Conservation (phyloP, 345 rosid species). For the Hibiscus tridactylites region DNA sequence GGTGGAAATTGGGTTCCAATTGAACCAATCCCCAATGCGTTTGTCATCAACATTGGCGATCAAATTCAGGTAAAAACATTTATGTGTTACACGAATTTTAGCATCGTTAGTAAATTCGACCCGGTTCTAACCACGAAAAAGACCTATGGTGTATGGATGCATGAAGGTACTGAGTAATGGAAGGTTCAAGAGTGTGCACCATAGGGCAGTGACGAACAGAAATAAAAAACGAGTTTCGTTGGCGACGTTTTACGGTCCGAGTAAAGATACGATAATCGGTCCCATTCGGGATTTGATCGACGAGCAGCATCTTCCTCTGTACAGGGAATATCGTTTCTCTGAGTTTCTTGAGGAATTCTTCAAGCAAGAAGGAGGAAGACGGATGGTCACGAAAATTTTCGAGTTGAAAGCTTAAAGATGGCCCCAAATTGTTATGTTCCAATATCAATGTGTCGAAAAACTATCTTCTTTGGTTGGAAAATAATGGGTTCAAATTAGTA, state of each 20-base stretch:
- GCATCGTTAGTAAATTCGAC: too few species aligned
- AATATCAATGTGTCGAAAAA: too few species aligned
- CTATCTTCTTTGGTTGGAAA: too few species aligned
- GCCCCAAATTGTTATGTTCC: background rate
- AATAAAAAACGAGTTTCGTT: background rate
- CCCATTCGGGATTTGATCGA: constrained; percentile 14
- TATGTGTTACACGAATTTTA: too few species aligned
- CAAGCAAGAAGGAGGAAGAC: constrained; percentile 13
- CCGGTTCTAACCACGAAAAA: background rate
- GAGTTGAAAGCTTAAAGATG: constrained; percentile 2
- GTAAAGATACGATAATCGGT: constrained; percentile 4
- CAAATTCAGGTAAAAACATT: constrained; percentile 17
- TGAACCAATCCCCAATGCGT: constrained; percentile 7
- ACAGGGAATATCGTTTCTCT: constrained; percentile 4
- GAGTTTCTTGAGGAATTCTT: constrained; percentile 14
- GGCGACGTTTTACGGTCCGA: constrained; percentile 13
- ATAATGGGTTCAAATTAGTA: background rate
- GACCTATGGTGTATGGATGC: background rate
- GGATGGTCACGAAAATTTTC: constrained; percentile 12
- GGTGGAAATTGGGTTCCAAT: constrained; percentile 20
- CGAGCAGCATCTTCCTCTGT: constrained; percentile 1
- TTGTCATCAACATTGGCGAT: constrained; percentile 15
- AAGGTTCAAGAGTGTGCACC: constrained; percentile 18
- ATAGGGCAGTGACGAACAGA: constrained; percentile 13
- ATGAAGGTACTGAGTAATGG: constrained; percentile 14